Base-by-base conservation (phyloP, 2,329 filamentous ascomycete genomes). In the Diaporthe nobilis region DNA sequence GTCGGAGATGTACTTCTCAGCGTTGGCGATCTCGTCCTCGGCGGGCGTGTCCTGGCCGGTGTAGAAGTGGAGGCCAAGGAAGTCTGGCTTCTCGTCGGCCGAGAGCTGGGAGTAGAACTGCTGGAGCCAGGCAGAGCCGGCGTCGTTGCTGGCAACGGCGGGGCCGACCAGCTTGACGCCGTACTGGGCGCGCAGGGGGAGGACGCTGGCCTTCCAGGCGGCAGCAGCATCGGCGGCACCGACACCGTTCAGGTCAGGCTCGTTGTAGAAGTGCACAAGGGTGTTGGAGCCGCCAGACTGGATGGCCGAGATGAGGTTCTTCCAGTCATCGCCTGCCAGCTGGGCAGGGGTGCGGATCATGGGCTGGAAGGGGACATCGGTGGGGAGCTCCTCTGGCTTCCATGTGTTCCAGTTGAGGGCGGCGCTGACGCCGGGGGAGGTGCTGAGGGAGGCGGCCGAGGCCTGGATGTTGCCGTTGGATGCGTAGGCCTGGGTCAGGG, bases 261-360 rank as follows among this genome's bases (percentile, higher is more conserved):
- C 86, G 78, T 87, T 87, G 82, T 87, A 85, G 77, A 84, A 87
- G 76, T 86, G 85, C 15, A 87, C 81, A 44, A 86, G 81, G n/a
- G 78, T 76, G 58, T 81, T 77, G 39, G 55, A 28, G 15, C 73
- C 65, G 25, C 42, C 55, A 20, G 65, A 31, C 51, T 51, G 20
- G 47, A 80, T 80, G 74, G 78, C 80, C 37, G 78, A 73, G 75
- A 82, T 78, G 51, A 74, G 77, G 80, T 72, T 73, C 58, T 65
- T 79, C 85, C 85, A 87, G 57, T 86, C 85, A 44, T 84, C 80
- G 65, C 84, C 82, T 47, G 79, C 78, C 31, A 84, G 81, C 75
- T 84, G 82, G 28, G 81, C 82, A 34, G 82, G 79, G 42, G 83
- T 82, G 71, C 85, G 86, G 44, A 87, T 82, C 82, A 85, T 87